phyloP scores from a whole-genome alignment of 805 yeast species.

The Pichia exigua region DNA sequence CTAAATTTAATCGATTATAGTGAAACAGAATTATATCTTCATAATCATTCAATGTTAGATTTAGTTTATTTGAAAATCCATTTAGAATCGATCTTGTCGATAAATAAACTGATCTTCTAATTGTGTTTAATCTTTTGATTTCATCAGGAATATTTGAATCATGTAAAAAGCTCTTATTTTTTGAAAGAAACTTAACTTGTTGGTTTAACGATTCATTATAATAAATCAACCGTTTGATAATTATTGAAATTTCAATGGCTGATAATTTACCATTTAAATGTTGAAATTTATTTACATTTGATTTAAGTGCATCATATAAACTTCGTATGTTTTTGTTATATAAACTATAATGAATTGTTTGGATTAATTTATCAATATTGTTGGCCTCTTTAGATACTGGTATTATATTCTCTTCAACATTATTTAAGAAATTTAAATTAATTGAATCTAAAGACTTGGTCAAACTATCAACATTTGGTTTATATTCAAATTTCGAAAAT shows the following conservation, averaged over 20 bases:
- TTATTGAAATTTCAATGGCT: slow-evolving; percentile 6
- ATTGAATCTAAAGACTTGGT: background rate
- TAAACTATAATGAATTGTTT: background rate
- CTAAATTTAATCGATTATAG: slow-evolving; percentile 11
- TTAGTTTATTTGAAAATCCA: background rate
- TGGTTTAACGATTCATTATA: background rate
- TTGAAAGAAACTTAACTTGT: slow-evolving; percentile 2
- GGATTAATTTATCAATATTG: background rate
- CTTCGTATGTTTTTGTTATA: slow-evolving; percentile 1
- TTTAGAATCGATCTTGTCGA: slow-evolving; percentile 5
- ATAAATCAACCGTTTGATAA: slow-evolving; percentile 5
- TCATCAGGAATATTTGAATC: background rate
- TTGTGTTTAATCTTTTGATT: background rate
- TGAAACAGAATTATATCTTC: slow-evolving; percentile 20
- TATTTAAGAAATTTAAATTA: background rate
- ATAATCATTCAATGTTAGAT: slow-evolving; percentile 16
- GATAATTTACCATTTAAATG: background rate
- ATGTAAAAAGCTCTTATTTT: background rate
- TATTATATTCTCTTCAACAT: background rate
- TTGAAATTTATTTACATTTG: background rate
- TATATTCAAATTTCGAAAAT: background rate
- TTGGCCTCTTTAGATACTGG: background rate
- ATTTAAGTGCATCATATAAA: slow-evolving; percentile 3
- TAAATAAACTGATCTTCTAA: background rate
- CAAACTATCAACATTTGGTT: background rate